These are phyloP conservation scores for Melastoma candidum DNA, from an alignment of 441 rosid genomes.

Conservation along the genomic window DNA sequence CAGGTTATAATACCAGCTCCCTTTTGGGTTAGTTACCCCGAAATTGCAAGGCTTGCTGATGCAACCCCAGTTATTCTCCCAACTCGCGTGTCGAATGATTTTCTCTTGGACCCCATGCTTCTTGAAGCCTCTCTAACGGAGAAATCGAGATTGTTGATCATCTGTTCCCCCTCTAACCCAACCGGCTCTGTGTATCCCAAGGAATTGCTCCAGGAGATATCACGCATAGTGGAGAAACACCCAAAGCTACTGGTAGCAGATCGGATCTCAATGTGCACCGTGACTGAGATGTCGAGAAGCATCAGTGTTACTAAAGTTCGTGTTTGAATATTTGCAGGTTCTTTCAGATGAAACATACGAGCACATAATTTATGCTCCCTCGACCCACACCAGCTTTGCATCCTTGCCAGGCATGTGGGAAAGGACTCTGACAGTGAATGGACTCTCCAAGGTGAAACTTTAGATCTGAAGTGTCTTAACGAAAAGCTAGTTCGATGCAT, in stretches of 20 bases:
- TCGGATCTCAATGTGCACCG: not conserved
- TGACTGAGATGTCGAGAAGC: too few species aligned
- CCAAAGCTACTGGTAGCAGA: conserved; percentile 77
- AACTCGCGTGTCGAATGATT: conserved; percentile 60
- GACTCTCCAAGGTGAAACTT: conserved; percentile 80
- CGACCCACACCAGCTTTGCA: conserved; percentile 90
- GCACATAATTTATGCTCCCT: conserved; percentile 86
- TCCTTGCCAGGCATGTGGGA: conserved; percentile 91
- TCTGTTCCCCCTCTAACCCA: conserved; percentile 95
- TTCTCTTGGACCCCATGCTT: conserved; percentile 72
- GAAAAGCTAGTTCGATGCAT: too few species aligned
- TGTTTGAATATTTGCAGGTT: conserved; percentile 35
- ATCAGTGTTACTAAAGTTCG: conserved; percentile 11
- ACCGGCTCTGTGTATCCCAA: conserved; percentile 65
- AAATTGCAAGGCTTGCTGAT: conserved; percentile 87
- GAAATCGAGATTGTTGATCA: conserved; percentile 77
- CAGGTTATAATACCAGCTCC: conserved; percentile 98
- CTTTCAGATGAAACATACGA: conserved; percentile 94
- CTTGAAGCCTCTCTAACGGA: conserved; percentile 64
- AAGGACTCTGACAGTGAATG: conserved; percentile 89
- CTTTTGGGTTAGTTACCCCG: conserved; percentile 96
- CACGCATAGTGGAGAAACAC: conserved; percentile 70
- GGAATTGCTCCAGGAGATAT: conserved; percentile 80
- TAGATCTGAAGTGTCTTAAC: too few species aligned
- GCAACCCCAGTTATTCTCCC: conserved; percentile 93